Percentiles rank a stretch among this genome's conserved stretches.
Conservation (phyloP, 202 grass and related monocot species). For the Musa balbisiana region DNA sequence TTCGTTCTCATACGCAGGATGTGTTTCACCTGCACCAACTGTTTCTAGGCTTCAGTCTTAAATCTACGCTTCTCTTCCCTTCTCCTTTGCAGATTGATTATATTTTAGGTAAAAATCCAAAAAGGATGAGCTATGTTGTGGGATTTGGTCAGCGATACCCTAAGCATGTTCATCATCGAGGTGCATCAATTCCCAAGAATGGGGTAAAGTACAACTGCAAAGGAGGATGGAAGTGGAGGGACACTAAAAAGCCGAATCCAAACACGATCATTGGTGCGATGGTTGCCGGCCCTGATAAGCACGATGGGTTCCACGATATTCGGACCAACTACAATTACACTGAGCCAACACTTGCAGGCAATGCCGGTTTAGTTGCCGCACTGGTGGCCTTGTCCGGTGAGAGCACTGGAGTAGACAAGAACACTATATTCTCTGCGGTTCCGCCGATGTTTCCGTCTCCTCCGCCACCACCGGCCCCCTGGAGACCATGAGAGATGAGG, state of each 20-base stretch:
- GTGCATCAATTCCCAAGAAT: background rate
- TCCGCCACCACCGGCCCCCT: background rate
- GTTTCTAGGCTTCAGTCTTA: too few species aligned
- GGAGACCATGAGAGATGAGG: background rate
- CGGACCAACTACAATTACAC: background rate
- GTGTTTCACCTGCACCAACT: background rate
- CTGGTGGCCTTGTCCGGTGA: background rate
- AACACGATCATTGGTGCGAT: background rate
- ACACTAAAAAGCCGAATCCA: background rate
- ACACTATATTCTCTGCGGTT: background rate
- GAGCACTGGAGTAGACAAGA: background rate
- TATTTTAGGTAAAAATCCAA: background rate
- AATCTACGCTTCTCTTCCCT: background rate
- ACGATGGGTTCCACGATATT: background rate
- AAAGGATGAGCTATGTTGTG: background rate
- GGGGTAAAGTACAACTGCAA: background rate
- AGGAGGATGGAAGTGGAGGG: slow-evolving; percentile 3
- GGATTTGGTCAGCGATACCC: background rate
- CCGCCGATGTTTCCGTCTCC: background rate
- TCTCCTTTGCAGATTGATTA: background rate
- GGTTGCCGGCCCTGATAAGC: background rate
- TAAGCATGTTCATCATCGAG: background rate
- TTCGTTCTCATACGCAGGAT: background rate
- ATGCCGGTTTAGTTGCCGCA: background rate
- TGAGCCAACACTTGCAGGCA: background rate